phyloP scores from a whole-genome alignment of 192 early-diverging fungal species.

The Coemansia sp. region DNA sequence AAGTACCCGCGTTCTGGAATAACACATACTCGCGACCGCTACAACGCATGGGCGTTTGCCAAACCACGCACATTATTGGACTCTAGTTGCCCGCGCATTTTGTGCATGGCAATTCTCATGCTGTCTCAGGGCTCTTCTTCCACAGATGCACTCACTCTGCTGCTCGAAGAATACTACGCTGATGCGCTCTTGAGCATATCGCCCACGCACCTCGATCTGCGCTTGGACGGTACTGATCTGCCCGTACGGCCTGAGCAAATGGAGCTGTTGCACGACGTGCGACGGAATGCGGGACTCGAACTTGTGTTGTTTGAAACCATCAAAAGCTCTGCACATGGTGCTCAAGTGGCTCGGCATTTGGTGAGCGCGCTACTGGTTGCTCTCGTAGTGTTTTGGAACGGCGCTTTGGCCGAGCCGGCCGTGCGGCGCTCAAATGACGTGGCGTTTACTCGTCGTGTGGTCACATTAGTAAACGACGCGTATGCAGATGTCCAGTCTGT shows the following conservation, averaged over 20 bases:
- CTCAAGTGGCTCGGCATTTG: slow-evolving; percentile 10
- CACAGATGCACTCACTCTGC: slow-evolving; percentile 15
- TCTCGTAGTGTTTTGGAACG: slow-evolving; percentile 42
- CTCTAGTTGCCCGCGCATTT: no score
- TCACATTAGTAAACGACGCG: slow-evolving; percentile 16
- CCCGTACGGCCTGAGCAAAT: slow-evolving; percentile 34
- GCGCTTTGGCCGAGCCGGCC: slow-evolving; percentile 36
- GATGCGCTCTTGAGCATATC: slow-evolving; percentile 41
- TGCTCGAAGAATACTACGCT: slow-evolving; percentile 40
- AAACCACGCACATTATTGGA: not conserved
- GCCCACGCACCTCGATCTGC: slow-evolving; percentile 32
- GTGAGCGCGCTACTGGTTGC: slow-evolving; percentile 37
- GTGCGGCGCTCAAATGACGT: slow-evolving; percentile 25
- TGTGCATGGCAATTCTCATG: slow-evolving; percentile 16
- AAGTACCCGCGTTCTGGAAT: slow-evolving; percentile 45
- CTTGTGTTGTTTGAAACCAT: slow-evolving; percentile 16
- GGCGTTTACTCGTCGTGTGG: slow-evolving; percentile 28
- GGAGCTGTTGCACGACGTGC: slow-evolving; percentile 44
- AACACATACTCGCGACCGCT: slow-evolving; percentile 16
- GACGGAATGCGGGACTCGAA: slow-evolving; percentile 31
- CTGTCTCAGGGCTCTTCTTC: slow-evolving; percentile 11
- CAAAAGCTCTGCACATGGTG: not conserved
- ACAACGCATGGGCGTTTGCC: slow-evolving; percentile 39
- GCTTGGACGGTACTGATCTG: slow-evolving; percentile 15
- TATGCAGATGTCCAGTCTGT: slow-evolving; percentile 8